Base-by-base conservation (phyloP, 1,284 basidiomycete genomes). In the Porodaedalea pini region DNA sequence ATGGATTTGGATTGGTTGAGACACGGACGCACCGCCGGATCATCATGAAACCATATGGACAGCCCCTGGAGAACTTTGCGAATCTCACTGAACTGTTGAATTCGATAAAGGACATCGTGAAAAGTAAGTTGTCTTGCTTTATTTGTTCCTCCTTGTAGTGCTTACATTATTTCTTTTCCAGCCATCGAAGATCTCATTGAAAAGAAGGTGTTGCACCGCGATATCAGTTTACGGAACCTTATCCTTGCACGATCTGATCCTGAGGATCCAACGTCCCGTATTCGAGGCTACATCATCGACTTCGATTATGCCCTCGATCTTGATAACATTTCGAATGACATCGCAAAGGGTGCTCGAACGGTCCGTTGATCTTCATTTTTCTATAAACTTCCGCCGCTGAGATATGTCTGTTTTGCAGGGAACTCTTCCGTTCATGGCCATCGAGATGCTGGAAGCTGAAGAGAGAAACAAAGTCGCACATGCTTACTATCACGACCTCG, bases 401-500 rank as follows among this genome's bases (percentile, higher is more conserved):
- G 2, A 10, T 17, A 25, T n/a, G n/a, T n/a, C n/a, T n/a, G n/a
- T n/a, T 40, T 34, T 34, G 13, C 32, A 52, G 50, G 50, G 50
- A 19, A 39, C 50, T 13, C 23, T 52, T 4, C 36, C 50, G n/a
- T 52, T 52, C 25, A 52, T 52, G 50, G 36, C 50, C 5, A n/a
- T 39, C n/a, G 19, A 40, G 13, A 40, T 52, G 31, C 5, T 52
- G 21, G 36, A 34, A 6, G n/a, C 3, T 11, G 17, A 45, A n/a
- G 7, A 21, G 7, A 5, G 13, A 5, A 45, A 45, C n/a, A 27
- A 41, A 4, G 5, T 52, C 8, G 3, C 3, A 10, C 50, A 37
- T 34, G 39, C 36, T 13, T 52, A 52, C n/a, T 52, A 52, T 29
- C 36, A 52, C 37, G 50, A 52, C 13, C 50, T 52, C 6, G 50